phyloP scores from a whole-genome alignment of 2,329 filamentous ascomycete genomes.

The Cytospora schulzeri region DNA sequence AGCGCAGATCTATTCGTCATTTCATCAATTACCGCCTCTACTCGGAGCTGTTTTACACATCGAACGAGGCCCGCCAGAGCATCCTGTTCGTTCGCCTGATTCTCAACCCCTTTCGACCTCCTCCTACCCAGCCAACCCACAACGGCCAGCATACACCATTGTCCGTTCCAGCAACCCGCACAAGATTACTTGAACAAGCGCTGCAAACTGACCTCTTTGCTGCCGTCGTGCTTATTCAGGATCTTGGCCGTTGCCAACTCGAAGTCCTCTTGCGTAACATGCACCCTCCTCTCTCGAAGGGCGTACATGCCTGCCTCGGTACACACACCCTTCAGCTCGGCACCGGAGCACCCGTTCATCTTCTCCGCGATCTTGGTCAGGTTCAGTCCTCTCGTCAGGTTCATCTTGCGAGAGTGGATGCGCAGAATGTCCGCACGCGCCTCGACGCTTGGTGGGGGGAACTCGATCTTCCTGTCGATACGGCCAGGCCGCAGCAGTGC shows the following conservation, averaged over 20 bases:
- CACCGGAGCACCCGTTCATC: slow-evolving; percentile 98
- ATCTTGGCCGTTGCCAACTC: slow-evolving; percentile 98
- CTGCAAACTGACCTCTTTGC: slow-evolving; percentile 74
- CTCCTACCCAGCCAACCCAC: not conserved
- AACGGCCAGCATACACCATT: not conserved
- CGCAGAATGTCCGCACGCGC: slow-evolving; percentile 95
- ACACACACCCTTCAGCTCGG: slow-evolving; percentile 97
- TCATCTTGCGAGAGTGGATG: slow-evolving; percentile 98
- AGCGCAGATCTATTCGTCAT: slow-evolving; percentile 22
- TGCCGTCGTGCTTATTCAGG: slow-evolving; percentile 92
- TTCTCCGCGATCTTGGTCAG: slow-evolving; percentile 98
- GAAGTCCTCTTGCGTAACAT: slow-evolving; percentile 99
- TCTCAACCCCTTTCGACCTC: not conserved
- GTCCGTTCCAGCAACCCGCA: not conserved
- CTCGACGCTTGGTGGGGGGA: slow-evolving; percentile 94
- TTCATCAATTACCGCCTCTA: slow-evolving; percentile 27
- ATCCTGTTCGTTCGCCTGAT: not conserved
- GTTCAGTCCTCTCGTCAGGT: slow-evolving; percentile 95
- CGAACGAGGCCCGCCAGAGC: slow-evolving; percentile 2
- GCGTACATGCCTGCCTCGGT: slow-evolving; percentile 99
- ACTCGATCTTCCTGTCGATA: slow-evolving; percentile 98
- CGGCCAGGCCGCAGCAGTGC: slow-evolving; percentile 92
- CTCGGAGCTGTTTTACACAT: slow-evolving; percentile 21
- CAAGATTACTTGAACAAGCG: slow-evolving; percentile 26
- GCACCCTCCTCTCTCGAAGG: slow-evolving; percentile 89